Evolutionary conservation across 129 eudicot genomes (phyloP), one percentile per base, ranked within the genome.

Genomic region (Flaveria brownii): DNA sequence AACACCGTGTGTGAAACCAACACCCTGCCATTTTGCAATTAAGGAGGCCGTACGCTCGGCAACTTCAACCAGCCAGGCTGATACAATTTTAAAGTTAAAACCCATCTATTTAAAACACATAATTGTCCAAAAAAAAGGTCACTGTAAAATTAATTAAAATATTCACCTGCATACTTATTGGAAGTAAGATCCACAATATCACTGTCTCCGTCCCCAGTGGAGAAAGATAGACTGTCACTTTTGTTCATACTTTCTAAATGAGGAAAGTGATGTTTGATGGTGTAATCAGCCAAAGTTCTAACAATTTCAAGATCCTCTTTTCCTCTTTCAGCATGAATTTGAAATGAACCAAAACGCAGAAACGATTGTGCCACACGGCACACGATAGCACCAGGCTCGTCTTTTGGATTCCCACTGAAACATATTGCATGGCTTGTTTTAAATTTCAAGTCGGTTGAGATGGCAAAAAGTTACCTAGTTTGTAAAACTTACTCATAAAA

Each of bases 41-140:
- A 90, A 70, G 62, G 95, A 84, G 60, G 98, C 98, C 8, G 98
- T 93, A 30, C 86, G 89, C 80, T 93, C 98, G 25, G 92, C 92
- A 80, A 90, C 91, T 90, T 93, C 98, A 83, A 90, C 98, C 36
- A 86, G 82, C 98, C 98, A 93, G 73, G 98, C 98, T 93, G 92
- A 70, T 54, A 51, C 14, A 45, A 14, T 28, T 28, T 16, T 14
- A 30, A 30, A 6, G 39, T 60, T 23, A 60, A 26, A 56, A 77
- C 41, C 56, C 57, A 28, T 42, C 39, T 18, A 30, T 20, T 61
- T 28, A 63, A 57, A n/a, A 62, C 23, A 13, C 13, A 10, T 47
- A 20, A 13, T 28, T 14, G n/a, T 36, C 7, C 4, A 36, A 25
- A 22, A 55, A 20, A 8, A 17, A 39, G 0, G 56, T 41, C 57